Conservation (phyloP, 352 stramenopile genomes). For the Phytophthora capsici region DNA sequence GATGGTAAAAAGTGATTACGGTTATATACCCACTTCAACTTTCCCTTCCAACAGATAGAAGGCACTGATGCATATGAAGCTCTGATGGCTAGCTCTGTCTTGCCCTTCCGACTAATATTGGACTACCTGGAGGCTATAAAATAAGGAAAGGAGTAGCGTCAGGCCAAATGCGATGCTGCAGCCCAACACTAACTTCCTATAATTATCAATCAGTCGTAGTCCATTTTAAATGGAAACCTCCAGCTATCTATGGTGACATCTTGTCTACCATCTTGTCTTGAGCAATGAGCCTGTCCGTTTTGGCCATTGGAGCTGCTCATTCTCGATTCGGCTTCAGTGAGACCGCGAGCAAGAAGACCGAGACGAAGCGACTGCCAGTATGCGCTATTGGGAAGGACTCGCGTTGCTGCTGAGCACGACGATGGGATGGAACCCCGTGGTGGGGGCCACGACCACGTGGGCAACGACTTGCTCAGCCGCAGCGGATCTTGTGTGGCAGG, state of each 20-base stretch:
- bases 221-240: slow-evolving; percentile 29
- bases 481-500: slow-evolving; percentile 58
- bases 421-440: slow-evolving; percentile 21
- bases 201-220: slow-evolving; percentile 7
- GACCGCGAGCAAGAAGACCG: slow-evolving; percentile 13
- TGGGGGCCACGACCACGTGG: slow-evolving; percentile 18
- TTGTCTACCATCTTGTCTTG: slow-evolving; percentile 16
- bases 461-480: slow-evolving; percentile 57
- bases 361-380: slow-evolving; percentile 20
- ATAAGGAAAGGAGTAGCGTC: slow-evolving; percentile 9
- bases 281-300: slow-evolving; percentile 10
- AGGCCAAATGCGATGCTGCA: slow-evolving; percentile 21
- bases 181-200: slow-evolving; percentile 18
- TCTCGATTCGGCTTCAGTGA: slow-evolving; percentile 33
- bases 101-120: neutral
- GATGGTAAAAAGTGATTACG: too few species aligned
- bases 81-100: too few species aligned
- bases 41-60: too few species aligned
- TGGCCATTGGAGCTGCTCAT: slow-evolving; percentile 18
- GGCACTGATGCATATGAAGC: too few species aligned
- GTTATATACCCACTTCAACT: too few species aligned
- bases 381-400: slow-evolving; percentile 32
- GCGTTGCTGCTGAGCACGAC: slow-evolving; percentile 24
- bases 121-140: slow-evolving; percentile 2
- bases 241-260: slow-evolving; percentile 26